phyloP scores from a whole-genome alignment of 202 grass and related monocot species.

The Schoenoplectus tabernaemontani region DNA sequence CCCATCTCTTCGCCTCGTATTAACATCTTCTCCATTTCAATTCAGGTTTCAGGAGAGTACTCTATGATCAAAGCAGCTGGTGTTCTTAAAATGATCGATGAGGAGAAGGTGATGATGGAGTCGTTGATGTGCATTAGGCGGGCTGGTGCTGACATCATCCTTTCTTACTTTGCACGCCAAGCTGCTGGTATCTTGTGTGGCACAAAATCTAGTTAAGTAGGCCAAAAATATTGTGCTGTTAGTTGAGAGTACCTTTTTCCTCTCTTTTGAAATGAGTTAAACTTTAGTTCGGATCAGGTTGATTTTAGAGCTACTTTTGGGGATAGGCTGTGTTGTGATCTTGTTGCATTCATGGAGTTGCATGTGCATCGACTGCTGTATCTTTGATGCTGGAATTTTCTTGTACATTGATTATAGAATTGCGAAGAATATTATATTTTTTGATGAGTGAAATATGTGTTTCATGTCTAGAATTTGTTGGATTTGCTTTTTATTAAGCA shows the following conservation, averaged over 20 bases:
- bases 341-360: not conserved
- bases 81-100: conserved; percentile 72
- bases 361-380: not conserved
- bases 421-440: not conserved
- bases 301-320: not conserved
- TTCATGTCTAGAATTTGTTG: no score
- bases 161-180: conserved; percentile 91
- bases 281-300: not conserved
- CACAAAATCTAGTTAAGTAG: conserved; percentile 35
- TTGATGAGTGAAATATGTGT: not conserved
- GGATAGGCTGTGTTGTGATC: not conserved
- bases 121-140: conserved; percentile 84
- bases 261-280: not conserved
- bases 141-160: conserved; percentile 82
- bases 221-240: not conserved
- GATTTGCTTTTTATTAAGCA: no score
- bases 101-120: conserved; percentile 99
- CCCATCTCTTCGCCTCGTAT: not conserved
- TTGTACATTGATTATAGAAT: not conserved
- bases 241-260: not conserved
- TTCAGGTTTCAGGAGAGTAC: conserved; percentile 93
- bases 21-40: not conserved
- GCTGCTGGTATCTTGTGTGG: conserved; percentile 62
- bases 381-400: not conserved
- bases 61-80: conserved; percentile 91